Percentiles rank a stretch among this genome's conserved stretches.
Conservation (phyloP, 768 basidiomycete species). For the Pisolithus sp. region DNA sequence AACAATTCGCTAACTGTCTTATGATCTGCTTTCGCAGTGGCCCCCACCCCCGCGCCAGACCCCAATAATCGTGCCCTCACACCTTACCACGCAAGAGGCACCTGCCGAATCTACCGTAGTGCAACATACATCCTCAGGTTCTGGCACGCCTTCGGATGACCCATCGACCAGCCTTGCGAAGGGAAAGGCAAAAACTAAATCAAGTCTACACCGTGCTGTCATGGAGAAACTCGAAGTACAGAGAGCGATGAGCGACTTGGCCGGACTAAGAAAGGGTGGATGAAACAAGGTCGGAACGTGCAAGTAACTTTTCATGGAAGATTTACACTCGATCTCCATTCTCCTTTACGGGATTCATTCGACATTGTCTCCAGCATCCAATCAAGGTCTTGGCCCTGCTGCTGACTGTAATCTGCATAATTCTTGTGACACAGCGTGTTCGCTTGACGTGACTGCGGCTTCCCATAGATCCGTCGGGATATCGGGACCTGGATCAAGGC, state of each 20-base stretch:
- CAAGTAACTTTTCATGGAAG: too few species aligned
- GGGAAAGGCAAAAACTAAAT: slow-evolving; percentile 38
- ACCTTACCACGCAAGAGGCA: slow-evolving; percentile 38
- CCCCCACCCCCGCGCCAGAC: slow-evolving; percentile 75
- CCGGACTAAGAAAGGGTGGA: slow-evolving; percentile 14
- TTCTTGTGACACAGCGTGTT: too few species aligned
- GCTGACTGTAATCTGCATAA: too few species aligned
- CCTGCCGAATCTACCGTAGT: slow-evolving; percentile 10
- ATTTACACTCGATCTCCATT: too few species aligned
- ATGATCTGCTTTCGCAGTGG: slow-evolving; percentile 45
- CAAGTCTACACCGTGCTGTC: slow-evolving; percentile 68
- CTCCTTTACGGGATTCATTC: too few species aligned
- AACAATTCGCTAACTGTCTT: neutral
- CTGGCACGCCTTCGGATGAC: slow-evolving; percentile 12
- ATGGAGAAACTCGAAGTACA: slow-evolving; percentile 72
- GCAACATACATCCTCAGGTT: slow-evolving; percentile 2
- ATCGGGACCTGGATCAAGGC: too few species aligned
- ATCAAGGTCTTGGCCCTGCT: too few species aligned
- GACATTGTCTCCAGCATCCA: too few species aligned
- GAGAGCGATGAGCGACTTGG: slow-evolving; percentile 54
- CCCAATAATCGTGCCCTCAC: slow-evolving; percentile 72
- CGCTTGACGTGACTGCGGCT: too few species aligned
- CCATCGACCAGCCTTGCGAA: slow-evolving; percentile 8
- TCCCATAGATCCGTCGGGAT: too few species aligned
- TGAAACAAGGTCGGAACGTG: slow-evolving; percentile 8